Evolutionary conservation across 345 rosid species (phyloP).

Genomic region (Cardamine occulta): DNA sequence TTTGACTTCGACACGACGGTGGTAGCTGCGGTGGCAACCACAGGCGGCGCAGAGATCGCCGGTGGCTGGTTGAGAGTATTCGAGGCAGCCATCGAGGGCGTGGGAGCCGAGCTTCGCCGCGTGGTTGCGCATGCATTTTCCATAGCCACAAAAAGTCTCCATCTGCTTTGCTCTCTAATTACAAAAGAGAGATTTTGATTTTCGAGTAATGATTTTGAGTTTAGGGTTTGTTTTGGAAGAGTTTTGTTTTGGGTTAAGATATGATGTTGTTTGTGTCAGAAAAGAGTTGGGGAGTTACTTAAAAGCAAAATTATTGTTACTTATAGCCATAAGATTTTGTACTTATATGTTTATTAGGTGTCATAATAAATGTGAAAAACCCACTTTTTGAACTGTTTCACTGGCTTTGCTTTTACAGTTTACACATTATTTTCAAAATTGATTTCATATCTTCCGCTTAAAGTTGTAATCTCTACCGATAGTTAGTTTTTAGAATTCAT

Average conservation of each 20-base stretch:
- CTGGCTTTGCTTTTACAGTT: constrained; percentile 21
- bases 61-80: constrained; percentile 53
- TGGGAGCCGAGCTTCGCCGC: constrained; percentile 85
- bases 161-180: constrained; percentile 32
- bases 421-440: constrained; percentile 4
- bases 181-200: background rate
- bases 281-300: constrained; percentile 42
- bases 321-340: constrained; percentile 38
- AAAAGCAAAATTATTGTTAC: constrained; percentile 24
- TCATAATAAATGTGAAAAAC: constrained; percentile 39
- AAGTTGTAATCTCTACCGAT: constrained; percentile 22
- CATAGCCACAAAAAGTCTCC: constrained; percentile 50
- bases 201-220: constrained; percentile 17
- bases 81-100: constrained; percentile 87
- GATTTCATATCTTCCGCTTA: constrained; percentile 21
- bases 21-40: constrained; percentile 98
- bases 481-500: constrained; percentile 11
- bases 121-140: constrained; percentile 87
- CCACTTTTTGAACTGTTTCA: constrained; percentile 37
- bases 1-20: constrained; percentile 50
- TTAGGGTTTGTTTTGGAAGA: constrained; percentile 19
- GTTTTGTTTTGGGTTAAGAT: constrained; percentile 35
- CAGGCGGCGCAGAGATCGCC: constrained; percentile 79
- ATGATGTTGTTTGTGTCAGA: constrained; percentile 41
- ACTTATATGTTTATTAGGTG: constrained; percentile 37